These are phyloP conservation scores for Colletotrichum sp. DNA, from an alignment of 2,329 filamentous ascomycete species.

Conservation along the genomic window DNA sequence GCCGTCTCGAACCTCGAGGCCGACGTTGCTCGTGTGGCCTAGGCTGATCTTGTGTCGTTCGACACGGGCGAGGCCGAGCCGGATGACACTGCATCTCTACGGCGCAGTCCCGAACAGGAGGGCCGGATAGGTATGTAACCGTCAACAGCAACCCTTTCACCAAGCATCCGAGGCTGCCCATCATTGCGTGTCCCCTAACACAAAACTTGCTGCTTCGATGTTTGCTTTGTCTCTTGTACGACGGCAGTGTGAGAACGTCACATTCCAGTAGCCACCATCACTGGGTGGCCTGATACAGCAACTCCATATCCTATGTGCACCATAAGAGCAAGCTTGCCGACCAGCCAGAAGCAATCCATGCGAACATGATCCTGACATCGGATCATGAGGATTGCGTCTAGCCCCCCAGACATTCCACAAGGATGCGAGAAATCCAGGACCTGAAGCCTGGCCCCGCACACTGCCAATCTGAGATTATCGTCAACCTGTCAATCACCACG, in stretches of 20 bases:
- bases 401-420: not conserved
- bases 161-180: not conserved
- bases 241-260: not conserved
- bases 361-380: not conserved
- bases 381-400: not conserved
- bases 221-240: not conserved
- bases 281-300: not conserved
- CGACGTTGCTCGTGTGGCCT: not conserved
- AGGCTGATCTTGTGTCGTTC: not conserved
- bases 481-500: not conserved
- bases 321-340: not conserved
- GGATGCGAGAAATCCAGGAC: not conserved
- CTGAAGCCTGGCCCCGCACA: not conserved
- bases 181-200: not conserved
- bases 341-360: not conserved
- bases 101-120: not conserved
- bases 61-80: not conserved
- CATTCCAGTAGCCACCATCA: not conserved
- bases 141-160: not conserved
- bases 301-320: not conserved
- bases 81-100: not conserved
- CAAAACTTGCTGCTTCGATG: not conserved
- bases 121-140: not conserved
- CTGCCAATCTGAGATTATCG: not conserved
- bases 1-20: constrained; percentile 27